Evolutionary conservation across 2,329 filamentous ascomycete species (phyloP), one percentile per base, ranked within the genome.

Genomic region (Botrytis porri): DNA sequence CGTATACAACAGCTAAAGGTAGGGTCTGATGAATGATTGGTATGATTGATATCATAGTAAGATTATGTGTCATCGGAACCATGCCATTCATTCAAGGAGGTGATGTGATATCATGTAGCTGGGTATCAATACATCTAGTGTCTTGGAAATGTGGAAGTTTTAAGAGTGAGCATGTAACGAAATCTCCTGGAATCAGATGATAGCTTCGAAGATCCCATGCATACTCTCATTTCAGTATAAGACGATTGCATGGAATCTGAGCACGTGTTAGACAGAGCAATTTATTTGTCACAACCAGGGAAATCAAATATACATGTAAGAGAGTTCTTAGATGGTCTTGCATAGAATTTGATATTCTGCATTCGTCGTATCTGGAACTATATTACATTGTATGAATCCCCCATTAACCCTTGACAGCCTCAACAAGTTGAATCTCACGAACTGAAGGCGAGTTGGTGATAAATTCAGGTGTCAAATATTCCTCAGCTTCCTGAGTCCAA

Each of bases 271-370:
- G 25, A 37, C 12, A 37, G 0, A 14, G 18, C 2, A 10, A 7
- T n/a, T 60, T 6, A 25, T 18, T 3, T 39, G 20, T 16, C 22
- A 37, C 22, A 61, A n/a, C 16, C 22, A n/a, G 6, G 10, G 10
- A 16, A 39, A 61, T 37, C 22, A n/a, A 18, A 22, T 4, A 8
- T 25, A 14, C 20, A 25, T 1, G 3, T n/a, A 16, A 22, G 3
- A n/a, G 7, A 16, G 22, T 9, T 39, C 3, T n/a, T 0, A 16
- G n/a, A 10, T 2, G 2, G 4, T 12, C 4, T 39, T 39, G 32
- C 1, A n/a, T 39, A 6, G 3, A 39, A 8, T 61, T n/a, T 4
- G 35, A 39, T 37, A 25, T 1, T 14, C 35, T 39, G n/a, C 3
- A 8, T 39, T 29, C n/a, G 7, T 18, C 25, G 3, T n/a, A 51